phyloP scores from a whole-genome alignment of 2,329 filamentous ascomycete species.

The Scedosporium minutisporum region DNA sequence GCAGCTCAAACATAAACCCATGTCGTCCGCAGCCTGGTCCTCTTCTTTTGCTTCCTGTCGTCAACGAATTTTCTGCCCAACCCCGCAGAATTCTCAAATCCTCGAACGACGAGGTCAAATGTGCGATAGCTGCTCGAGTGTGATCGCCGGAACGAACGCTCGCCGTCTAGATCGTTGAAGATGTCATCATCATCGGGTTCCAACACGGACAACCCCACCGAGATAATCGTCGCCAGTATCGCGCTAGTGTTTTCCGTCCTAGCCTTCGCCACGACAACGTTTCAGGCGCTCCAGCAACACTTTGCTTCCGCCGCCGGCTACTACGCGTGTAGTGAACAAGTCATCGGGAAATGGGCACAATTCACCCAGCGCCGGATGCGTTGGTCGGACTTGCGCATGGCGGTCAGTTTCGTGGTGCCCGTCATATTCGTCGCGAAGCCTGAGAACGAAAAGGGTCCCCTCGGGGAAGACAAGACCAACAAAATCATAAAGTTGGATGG shows the following conservation, averaged over 20 bases:
- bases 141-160: too few species aligned
- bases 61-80: too few species aligned
- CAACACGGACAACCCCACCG: slow-evolving; percentile 14
- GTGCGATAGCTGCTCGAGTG: too few species aligned
- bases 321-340: slow-evolving; percentile 34
- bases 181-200: not conserved
- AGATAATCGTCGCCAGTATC: slow-evolving; percentile 29
- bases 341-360: slow-evolving; percentile 36
- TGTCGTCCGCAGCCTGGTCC: too few species aligned
- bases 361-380: slow-evolving; percentile 30
- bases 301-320: slow-evolving; percentile 40
- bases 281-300: slow-evolving; percentile 42
- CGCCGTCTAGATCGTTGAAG: too few species aligned
- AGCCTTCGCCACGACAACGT: slow-evolving; percentile 32
- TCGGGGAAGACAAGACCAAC: slow-evolving; percentile 8
- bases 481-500: not conserved
- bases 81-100: too few species aligned
- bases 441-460: slow-evolving; percentile 27
- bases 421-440: slow-evolving; percentile 40
- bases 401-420: slow-evolving; percentile 38
- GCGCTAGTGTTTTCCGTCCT: slow-evolving; percentile 38
- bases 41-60: too few species aligned
- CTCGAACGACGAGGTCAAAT: too few species aligned
- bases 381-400: slow-evolving; percentile 35
- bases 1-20: too few species aligned